These are phyloP conservation scores for Ophioceras dolichostomum DNA, from an alignment of 2,329 filamentous ascomycete genomes.

Conservation along the genomic window DNA sequence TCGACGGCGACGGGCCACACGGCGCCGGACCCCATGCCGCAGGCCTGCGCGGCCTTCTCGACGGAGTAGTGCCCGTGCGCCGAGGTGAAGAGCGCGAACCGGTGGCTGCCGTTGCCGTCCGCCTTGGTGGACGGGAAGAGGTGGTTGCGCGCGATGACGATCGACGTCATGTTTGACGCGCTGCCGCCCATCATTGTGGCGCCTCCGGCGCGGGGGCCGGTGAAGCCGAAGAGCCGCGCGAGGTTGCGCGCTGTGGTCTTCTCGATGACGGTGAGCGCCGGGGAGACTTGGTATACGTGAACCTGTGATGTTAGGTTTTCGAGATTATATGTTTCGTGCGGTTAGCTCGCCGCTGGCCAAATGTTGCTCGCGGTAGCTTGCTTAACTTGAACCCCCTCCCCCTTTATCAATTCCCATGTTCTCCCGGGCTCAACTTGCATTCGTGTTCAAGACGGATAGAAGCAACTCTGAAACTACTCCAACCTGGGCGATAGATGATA, in stretches of 20 bases:
- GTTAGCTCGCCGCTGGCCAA: too few relatives aligned
- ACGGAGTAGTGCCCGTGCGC: slow-evolving; percentile 89
- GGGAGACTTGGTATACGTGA: slow-evolving; percentile 90
- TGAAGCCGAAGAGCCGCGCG: slow-evolving; percentile 66
- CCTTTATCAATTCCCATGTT: background rate
- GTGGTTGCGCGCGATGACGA: slow-evolving; percentile 79
- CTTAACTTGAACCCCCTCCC: background rate
- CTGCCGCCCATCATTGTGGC: slow-evolving; percentile 73
- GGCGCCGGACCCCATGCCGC: slow-evolving; percentile 64
- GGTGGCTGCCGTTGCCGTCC: slow-evolving; percentile 50
- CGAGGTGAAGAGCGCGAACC: slow-evolving; percentile 79
- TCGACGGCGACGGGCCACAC: slow-evolving; percentile 71
- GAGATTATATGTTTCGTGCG: too few relatives aligned
- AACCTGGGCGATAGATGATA: slow-evolving; percentile 39
- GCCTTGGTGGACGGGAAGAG: slow-evolving; percentile 70
- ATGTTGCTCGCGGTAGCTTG: background rate
- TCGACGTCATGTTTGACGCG: slow-evolving; percentile 72
- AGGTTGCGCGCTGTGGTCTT: slow-evolving; percentile 66
- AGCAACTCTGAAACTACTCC: slow-evolving; percentile 78
- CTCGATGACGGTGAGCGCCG: slow-evolving; percentile 76
- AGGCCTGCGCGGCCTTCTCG: slow-evolving; percentile 87
- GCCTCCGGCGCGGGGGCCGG: slow-evolving; percentile 57
- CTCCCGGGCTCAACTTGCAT: slow-evolving; percentile 34
- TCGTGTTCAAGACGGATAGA: slow-evolving; percentile 80
- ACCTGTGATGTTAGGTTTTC: too few relatives aligned